These are phyloP conservation scores for Ogataea pignaliae DNA, from an alignment of 805 yeast genomes.

Conservation along the genomic window DNA sequence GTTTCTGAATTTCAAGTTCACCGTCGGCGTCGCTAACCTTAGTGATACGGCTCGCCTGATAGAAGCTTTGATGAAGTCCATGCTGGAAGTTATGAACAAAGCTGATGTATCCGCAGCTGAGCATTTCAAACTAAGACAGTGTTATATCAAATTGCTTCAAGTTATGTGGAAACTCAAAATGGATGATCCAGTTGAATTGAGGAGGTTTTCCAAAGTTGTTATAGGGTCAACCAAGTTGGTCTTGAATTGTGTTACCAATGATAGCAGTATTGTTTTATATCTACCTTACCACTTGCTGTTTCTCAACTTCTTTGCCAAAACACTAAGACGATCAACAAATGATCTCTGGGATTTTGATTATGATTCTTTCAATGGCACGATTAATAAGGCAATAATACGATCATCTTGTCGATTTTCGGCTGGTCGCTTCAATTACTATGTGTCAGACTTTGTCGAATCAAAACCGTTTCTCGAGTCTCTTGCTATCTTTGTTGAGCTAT, in stretches of 20 bases:
- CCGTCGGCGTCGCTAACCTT: conserved; percentile 9
- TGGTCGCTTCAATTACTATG: conserved; percentile 8
- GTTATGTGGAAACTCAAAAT: conserved; percentile 20
- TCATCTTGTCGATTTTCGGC: conserved; percentile 17
- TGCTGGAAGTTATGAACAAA: conserved; percentile 5
- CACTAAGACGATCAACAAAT: conserved; percentile 4
- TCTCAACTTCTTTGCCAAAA: conserved; percentile 14
- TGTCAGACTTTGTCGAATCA: conserved; percentile 8
- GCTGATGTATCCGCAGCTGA: conserved; percentile 1
- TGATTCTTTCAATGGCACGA: neutral
- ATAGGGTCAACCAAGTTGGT: conserved; percentile 8
- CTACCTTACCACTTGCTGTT: conserved; percentile 23
- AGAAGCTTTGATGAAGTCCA: conserved; percentile 9
- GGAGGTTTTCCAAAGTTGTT: conserved; percentile 13
- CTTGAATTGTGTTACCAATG: conserved; percentile 6
- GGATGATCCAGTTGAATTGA: conserved; percentile 7
- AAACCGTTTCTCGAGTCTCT: conserved; percentile 19
- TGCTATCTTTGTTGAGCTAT: conserved; percentile 14
- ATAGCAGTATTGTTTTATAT: conserved; percentile 9
- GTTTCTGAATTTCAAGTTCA: conserved; percentile 10
- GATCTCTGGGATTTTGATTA: conserved; percentile 2
- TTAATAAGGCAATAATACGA: conserved; percentile 13
- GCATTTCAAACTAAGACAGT: conserved; percentile 16
- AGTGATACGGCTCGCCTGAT: conserved; percentile 6
- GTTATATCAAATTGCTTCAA: conserved; percentile 21